phyloP scores from a whole-genome alignment of 2,329 filamentous ascomycete genomes.

The Microcera coccophila region DNA sequence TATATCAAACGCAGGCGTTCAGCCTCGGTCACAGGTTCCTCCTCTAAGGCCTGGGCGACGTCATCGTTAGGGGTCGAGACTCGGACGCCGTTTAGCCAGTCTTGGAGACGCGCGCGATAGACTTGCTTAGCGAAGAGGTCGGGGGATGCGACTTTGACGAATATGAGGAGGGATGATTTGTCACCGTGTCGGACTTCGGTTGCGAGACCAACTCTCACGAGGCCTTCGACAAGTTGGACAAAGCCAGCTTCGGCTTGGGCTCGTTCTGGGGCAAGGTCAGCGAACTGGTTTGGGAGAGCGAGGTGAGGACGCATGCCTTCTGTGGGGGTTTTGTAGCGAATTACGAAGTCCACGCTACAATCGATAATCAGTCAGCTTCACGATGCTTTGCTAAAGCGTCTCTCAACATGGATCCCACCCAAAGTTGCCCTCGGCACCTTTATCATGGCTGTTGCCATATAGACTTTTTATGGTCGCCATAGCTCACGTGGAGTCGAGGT shows the following conservation, averaged over 20 bases:
- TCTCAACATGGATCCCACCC: slow-evolving; percentile 31
- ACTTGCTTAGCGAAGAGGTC: slow-evolving; percentile 73
- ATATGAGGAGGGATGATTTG: slow-evolving; percentile 72
- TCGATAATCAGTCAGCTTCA: slow-evolving; percentile 11
- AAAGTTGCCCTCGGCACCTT: slow-evolving; percentile 36
- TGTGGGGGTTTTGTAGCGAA: slow-evolving; percentile 70
- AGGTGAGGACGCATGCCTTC: slow-evolving; percentile 47
- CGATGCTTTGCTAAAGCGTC: neutral
- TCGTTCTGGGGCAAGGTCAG: slow-evolving; percentile 49
- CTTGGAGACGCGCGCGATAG: slow-evolving; percentile 81
- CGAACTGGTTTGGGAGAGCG: neutral
- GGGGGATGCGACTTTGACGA: slow-evolving; percentile 74
- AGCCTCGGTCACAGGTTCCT: slow-evolving; percentile 78
- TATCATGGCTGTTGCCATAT: slow-evolving; percentile 27
- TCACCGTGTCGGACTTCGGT: slow-evolving; percentile 83
- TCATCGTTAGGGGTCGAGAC: slow-evolving; percentile 72
- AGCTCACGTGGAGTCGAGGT: slow-evolving; percentile 1
- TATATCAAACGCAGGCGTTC: slow-evolving; percentile 87
- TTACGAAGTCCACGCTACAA: slow-evolving; percentile 77
- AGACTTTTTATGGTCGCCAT: slow-evolving; percentile 38
- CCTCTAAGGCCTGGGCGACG: slow-evolving; percentile 61
- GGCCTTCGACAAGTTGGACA: slow-evolving; percentile 68
- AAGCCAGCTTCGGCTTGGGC: slow-evolving; percentile 70
- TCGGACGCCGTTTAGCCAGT: slow-evolving; percentile 89
- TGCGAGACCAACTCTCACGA: slow-evolving; percentile 75